A percentile compares a stretch with the other conserved stretches of the same genome.
Conservation (phyloP, 2,329 filamentous ascomycete species). For the Cladobotryum protrusum region DNA sequence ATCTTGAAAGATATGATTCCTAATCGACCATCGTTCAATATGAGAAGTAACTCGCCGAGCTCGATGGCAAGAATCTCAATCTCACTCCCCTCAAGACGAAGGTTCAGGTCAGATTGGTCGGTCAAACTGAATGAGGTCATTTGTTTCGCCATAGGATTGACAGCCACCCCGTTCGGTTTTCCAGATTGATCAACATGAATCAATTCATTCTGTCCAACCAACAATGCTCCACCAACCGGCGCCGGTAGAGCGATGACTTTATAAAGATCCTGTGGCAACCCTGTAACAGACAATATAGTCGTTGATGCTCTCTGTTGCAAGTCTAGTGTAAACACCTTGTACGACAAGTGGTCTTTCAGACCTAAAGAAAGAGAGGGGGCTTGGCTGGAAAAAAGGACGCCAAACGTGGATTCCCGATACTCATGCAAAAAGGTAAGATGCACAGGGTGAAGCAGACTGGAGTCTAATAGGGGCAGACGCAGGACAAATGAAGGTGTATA, state of each 20-base stretch:
- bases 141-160: conserved; percentile 83
- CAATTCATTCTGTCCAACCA: conserved; percentile 83
- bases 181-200: conserved; percentile 95
- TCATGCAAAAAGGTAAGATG: conserved; percentile 92
- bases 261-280: conserved; percentile 81
- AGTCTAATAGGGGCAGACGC: conserved; percentile 81
- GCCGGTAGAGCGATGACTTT: conserved; percentile 75
- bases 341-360: conserved; percentile 78
- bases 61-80: conserved; percentile 72
- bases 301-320: conserved; percentile 90
- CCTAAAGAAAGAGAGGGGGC: conserved; percentile 71
- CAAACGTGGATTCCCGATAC: conserved; percentile 96
- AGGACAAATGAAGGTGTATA: conserved; percentile 92
- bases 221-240: conserved; percentile 80
- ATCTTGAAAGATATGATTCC: conserved; percentile 75
- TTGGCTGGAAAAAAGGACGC: conserved; percentile 75
- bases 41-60: conserved; percentile 76
- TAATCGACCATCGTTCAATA: conserved; percentile 69
- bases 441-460: conserved; percentile 78
- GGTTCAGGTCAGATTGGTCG: conserved; percentile 74
- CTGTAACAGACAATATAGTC: conserved; percentile 77
- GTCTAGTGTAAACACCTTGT: conserved; percentile 93
- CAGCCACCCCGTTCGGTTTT: conserved; percentile 83
- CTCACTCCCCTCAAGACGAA: conserved; percentile 75
- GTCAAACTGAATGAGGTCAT: conserved; percentile 76